These are phyloP conservation scores for Suillus cothurnatus DNA, from an alignment of 768 basidiomycete species.

Conservation along the genomic window DNA sequence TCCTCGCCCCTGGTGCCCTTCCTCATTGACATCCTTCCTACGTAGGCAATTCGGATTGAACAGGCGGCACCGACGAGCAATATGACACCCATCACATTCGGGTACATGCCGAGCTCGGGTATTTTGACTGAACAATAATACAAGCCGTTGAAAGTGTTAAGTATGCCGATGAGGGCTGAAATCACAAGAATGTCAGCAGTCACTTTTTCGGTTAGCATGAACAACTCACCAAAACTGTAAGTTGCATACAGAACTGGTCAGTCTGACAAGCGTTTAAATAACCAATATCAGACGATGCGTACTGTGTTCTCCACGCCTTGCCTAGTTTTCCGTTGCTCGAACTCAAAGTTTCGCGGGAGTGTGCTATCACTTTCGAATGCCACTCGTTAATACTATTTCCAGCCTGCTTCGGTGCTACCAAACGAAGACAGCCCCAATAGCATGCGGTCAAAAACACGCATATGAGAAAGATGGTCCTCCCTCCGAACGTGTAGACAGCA, in stretches of 20 bases:
- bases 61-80: rapidly evolving
- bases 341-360: not conserved
- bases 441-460: not conserved
- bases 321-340: not conserved
- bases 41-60: not conserved
- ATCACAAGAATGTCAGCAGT: no score
- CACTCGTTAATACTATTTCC: not conserved
- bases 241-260: not conserved
- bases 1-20: not conserved
- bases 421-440: not conserved
- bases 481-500: not conserved
- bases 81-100: not conserved
- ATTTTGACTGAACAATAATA: no score
- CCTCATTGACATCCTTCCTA: not conserved
- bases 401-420: not conserved
- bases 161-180: no score
- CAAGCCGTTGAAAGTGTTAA: no score
- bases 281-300: not conserved
- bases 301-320: not conserved
- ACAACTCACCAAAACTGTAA: no score
- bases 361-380: not conserved
- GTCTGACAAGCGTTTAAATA: not conserved
- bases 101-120: no score
- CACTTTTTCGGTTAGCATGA: no score
- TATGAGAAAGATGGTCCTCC: not conserved